Evolutionary conservation across 805 yeast genomes (phyloP), one percentile per base, ranked within the genome.

Genomic region (Schwanniomyces occidentalis): DNA sequence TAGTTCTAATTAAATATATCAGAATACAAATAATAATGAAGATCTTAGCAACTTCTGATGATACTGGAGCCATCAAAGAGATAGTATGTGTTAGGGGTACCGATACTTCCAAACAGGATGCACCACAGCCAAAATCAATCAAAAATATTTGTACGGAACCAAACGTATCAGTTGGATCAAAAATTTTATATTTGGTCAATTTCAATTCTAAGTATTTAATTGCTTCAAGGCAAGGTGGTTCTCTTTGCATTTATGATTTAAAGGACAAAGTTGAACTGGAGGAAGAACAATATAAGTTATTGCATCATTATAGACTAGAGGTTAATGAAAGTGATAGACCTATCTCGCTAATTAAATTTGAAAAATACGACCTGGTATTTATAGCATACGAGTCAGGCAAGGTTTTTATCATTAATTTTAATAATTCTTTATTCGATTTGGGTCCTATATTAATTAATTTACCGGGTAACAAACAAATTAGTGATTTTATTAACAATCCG

Each of bases 71-170:
- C 5, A 45, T 82, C 35, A 83, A 82, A 45, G 88, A 81, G 51
- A 63, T 86, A 6, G 51, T 70, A 4, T 87, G 88, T 47, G 54
- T 63, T 13, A 63, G 71, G 33, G 91, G 90, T 0, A 82, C 91
- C 0, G 95, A 90, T 50, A 88, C 96, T 3, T 84, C 96, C 5
- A 66, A 70, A 26, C 79, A 82, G 50, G 74, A 75, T 21, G 82
- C 83, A 0, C 58, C 65, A 8, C 85, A 82, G 51, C 95, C 95
- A 0, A 70, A 66, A 32, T 61, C 75, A 14, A 66, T 82, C 8
- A 68, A 62, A 28, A 62, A 71, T 16, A 66, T 69, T 33, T 59
- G 70, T 30, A 47, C 47, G 6, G 55, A 49, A 17, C 63, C 63
- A 14, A 45, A 59, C 25, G 37, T 56, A 24, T 47, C 54, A 1